Base-by-base conservation (phyloP, 148 eudicot species). In the Hydrangea macrophylla region DNA sequence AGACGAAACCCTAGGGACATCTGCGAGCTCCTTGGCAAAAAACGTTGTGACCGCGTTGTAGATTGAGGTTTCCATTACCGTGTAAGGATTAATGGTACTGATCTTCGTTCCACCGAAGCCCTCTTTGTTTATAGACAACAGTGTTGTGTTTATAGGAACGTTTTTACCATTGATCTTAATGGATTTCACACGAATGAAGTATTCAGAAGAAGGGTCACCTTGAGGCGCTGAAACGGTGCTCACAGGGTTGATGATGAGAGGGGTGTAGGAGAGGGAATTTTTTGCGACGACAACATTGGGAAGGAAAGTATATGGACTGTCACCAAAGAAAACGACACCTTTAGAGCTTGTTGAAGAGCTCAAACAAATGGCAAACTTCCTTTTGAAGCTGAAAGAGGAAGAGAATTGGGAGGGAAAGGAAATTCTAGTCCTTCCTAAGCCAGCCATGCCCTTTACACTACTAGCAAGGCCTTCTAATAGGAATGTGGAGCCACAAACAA, bases 91-190 rank as follows among this genome's bases (percentile, higher is more conserved):
- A 11, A 73, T 73, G 0, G 88, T 81, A 62, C 88, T 81, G 44
- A 86, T 79, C 65, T 81, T 81, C 0, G 86, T 83, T 30, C 86
- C 85, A 0, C 85, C 83, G 6, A 20, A 53, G 1, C 85, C 81
- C 9, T 35, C 20, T 0, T 5, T 9, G 20, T 76, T 56, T 1
- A 78, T 73, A 2, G 78, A 17, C 10, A 83, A 57, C n/a, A 79
- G 7, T 0, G 86, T 51, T 7, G 78, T 58, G 68, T 84, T 76
- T 7, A 81, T 60, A 0, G 72, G 72, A 31, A 83, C 81, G 0
- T 9, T 18, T 22, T 62, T 75, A 8, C 54, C 44, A 7, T 35
- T 45, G 30, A 86, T 77, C 33, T 64, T 72, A n/a, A 86, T 75
- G 1, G 77, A 59, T n/a, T 59, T 77, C 0, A 86, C 79, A 18